Evolutionary conservation across 805 yeast genomes (phyloP), one percentile per base, ranked within the genome.

Genomic region (Candida pini): DNA sequence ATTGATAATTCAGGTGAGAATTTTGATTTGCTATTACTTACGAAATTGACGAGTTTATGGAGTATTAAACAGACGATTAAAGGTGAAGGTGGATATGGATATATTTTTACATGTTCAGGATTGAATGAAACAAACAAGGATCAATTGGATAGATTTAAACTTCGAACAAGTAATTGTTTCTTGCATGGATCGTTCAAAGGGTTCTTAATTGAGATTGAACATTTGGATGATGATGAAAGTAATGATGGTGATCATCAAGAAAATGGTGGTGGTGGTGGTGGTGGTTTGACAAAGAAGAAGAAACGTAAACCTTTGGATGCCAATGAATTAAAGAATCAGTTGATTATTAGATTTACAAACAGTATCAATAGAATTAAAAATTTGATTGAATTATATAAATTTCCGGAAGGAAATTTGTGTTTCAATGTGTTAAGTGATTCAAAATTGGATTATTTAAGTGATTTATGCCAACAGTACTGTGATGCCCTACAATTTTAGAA

Each of bases 111-210:
- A 22, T 53, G 56, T 18, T 51, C 55, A 2, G 36, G 53, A 3
- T 39, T 48, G 4, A 20, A 14, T 18, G n/a, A 12, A 32, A 16
- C 25, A 3, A 28, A 20, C 18, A 15, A 24, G 12, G 33, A 37
- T 30, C 26, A 39, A 13, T 55, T 61, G 30, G 81, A 79, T 12
- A 66, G 62, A 26, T 65, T 78, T 45, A 59, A 63, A 7, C 60
- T 85, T 3, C 62, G 86, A 26, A 72, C 88, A 0, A 78, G 84
- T 28, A 85, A 84, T 50, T 75, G 84, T 26, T 76, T 78, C 32
- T 64, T 83, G 10, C 88, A 82, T 51, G 94, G 95, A 1, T 67
- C 66, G 14, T 84, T 81, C 63, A 73, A 79, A 40, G 88, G 88
- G 0, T 67, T 84, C 24, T 53, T 84, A 24, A 69, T 84, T 18